Evolutionary conservation across 495 filamentous ascomycete species (phyloP), one percentile per base, ranked within the genome.

Genomic region (Annulohypoxylon stygium): DNA sequence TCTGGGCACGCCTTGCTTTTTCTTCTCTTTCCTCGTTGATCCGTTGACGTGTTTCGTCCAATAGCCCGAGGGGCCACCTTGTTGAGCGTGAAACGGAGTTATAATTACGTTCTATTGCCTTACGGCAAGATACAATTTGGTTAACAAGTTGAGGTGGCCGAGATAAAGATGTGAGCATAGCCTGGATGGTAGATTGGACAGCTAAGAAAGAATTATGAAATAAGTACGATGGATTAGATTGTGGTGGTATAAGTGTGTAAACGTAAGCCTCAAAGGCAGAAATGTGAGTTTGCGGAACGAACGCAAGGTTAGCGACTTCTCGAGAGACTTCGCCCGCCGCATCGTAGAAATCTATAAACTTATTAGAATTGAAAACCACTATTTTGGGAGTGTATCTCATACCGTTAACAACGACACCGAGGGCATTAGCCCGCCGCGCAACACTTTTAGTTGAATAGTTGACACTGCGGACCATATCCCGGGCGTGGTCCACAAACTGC

Each of bases 41-140:
- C 53, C 92, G 90, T 69, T 91, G 89, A 18, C 95, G 87, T 6
- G 96, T 93, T 65, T 98, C 95, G 78, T 99, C 96, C 4, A 99
- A 90, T 30, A 95, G 83, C 23, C 92, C 92, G 1, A 94, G 85
- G 34, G 92, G 92, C 93, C 93, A 95, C 30, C 93, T 86, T 62
- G 92, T 90, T 0, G 89, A 88, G 33, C 92, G 90, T 8, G 86
- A 87, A 1, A 97, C 83, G 2, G 93, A 93, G 61, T 87, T 90
- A 72, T 91, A 88, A 64, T 90, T 90, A 43, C 93, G 91, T 69
- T 94, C 88, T 45, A 96, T 89, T 20, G 88, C 87, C 68, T 91
- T 88, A 69, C 90, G 86, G 67, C 90, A 83, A 48, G 85, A 81
- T 20, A 80, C 75, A 67, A 99, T 93, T 34, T 88, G 87, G 30